Evolutionary conservation across 2,329 filamentous ascomycete species (phyloP).

Genomic region (Hirsutella thompsonii): DNA sequence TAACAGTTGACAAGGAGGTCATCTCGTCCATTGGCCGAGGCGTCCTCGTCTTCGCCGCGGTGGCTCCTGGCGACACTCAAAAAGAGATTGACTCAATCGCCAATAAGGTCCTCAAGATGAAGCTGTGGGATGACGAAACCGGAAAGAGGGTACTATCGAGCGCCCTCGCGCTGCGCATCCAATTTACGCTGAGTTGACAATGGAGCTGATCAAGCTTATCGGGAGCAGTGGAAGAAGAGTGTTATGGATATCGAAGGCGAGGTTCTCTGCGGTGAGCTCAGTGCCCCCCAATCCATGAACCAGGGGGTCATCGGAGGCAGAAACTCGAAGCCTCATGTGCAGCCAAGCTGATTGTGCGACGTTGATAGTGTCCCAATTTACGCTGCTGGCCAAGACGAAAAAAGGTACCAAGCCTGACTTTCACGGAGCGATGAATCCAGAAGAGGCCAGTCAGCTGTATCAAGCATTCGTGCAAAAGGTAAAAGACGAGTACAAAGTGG

Average conservation of each 20-base stretch:
- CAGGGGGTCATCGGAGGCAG: not conserved
- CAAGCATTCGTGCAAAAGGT: slow-evolving; percentile 72
- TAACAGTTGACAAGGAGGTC: slow-evolving; percentile 82
- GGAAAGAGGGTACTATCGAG: slow-evolving; percentile 43
- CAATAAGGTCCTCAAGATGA: slow-evolving; percentile 76
- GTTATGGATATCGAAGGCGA: slow-evolving; percentile 84
- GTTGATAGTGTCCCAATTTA: slow-evolving; percentile 85
- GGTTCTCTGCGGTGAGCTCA: slow-evolving; percentile 71
- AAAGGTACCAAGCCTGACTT: slow-evolving; percentile 96
- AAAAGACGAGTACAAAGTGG: slow-evolving; percentile 53
- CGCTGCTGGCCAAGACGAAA: slow-evolving; percentile 80
- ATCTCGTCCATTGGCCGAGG: slow-evolving; percentile 87
- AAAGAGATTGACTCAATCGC: slow-evolving; percentile 80
- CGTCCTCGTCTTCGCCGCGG: slow-evolving; percentile 79
- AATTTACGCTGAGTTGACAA: slow-evolving; percentile 3
- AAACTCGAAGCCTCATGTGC: not conserved
- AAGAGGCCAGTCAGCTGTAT: slow-evolving; percentile 71
- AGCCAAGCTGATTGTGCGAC: not conserved
- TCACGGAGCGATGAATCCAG: slow-evolving; percentile 68
- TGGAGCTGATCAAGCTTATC: not conserved
- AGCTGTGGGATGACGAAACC: slow-evolving; percentile 75
- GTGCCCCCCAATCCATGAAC: not conserved
- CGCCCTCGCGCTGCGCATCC: too few relatives aligned
- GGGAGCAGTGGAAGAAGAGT: slow-evolving; percentile 69
- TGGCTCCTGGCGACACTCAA: slow-evolving; percentile 79